Evolutionary conservation across 257 asterid species (phyloP).

Genomic region (Jacaranda copaia): DNA sequence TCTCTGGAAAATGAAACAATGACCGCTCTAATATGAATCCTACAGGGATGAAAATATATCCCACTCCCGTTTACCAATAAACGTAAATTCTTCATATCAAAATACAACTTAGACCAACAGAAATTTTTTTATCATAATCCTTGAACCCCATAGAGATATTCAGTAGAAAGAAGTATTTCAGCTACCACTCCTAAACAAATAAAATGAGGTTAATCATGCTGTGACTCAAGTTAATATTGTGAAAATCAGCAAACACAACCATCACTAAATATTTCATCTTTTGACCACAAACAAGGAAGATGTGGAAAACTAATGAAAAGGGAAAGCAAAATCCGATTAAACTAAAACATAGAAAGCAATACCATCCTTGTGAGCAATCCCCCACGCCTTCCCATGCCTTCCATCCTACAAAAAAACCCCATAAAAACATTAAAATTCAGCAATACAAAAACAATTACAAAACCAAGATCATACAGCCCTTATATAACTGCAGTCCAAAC

Average conservation of each 20-base stretch:
- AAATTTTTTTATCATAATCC: neutral
- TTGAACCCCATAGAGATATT: too few species aligned
- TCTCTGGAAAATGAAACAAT: neutral
- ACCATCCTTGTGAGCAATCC: slow-evolving; percentile 87
- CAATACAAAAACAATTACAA: slow-evolving; percentile 3
- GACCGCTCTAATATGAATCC: neutral
- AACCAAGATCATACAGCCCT: neutral
- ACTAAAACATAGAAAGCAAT: neutral
- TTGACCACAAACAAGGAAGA: too few species aligned
- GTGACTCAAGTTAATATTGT: too few species aligned
- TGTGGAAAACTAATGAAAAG: neutral
- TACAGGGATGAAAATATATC: neutral
- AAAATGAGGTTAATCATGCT: too few species aligned
- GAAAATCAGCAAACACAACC: too few species aligned
- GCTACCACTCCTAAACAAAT: too few species aligned
- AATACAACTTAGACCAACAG: neutral
- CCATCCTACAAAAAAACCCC: slow-evolving; percentile 73
- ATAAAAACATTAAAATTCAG: slow-evolving; percentile 16
- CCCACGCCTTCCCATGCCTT: slow-evolving; percentile 99
- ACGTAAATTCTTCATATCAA: neutral
- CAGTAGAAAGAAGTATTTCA: too few species aligned
- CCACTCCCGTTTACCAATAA: slow-evolving; percentile 17
- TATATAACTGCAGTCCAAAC: neutral
- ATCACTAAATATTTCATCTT: too few species aligned
- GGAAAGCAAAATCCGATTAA: neutral